These are phyloP conservation scores for Boletus sensibilis DNA, from an alignment of 768 basidiomycete genomes.

Conservation along the genomic window DNA sequence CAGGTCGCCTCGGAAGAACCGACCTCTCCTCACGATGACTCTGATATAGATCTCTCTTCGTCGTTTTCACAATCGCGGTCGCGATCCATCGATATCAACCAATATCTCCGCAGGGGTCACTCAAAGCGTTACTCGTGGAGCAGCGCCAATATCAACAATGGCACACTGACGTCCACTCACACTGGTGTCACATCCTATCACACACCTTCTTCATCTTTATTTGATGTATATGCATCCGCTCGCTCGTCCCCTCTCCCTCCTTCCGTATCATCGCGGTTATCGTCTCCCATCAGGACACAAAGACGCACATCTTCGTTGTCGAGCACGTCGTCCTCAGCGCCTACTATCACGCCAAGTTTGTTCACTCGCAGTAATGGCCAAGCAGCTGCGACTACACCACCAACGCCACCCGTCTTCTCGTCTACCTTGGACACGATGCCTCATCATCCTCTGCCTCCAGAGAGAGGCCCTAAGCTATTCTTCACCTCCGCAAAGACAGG, in stretches of 20 bases:
- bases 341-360: conserved; percentile 60
- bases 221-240: conserved; percentile 60
- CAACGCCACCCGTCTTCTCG: conserved; percentile 17
- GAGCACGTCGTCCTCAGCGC: conserved; percentile 38
- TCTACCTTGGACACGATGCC: conserved; percentile 13
- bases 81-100: conserved; percentile 27
- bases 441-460: conserved; percentile 31
- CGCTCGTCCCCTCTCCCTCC: conserved; percentile 54
- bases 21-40: neutral
- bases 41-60: conserved; percentile 20
- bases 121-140: conserved; percentile 48
- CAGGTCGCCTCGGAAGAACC: conserved; percentile 17
- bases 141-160: conserved; percentile 40
- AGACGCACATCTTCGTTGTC: conserved; percentile 41
- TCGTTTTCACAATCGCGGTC: conserved; percentile 23
- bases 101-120: conserved; percentile 26
- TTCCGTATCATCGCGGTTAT: conserved; percentile 29
- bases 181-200: conserved; percentile 66
- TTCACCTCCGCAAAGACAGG: conserved; percentile 81
- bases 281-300: conserved; percentile 28
- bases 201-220: conserved; percentile 77
- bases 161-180: conserved; percentile 57
- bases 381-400: conserved; percentile 8
- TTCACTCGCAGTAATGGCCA: conserved; percentile 40
- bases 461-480: conserved; percentile 62